Evolutionary conservation across 257 asterid genomes (phyloP), one percentile per base, ranked within the genome.

Genomic region (Capsicum rhomboideum): DNA sequence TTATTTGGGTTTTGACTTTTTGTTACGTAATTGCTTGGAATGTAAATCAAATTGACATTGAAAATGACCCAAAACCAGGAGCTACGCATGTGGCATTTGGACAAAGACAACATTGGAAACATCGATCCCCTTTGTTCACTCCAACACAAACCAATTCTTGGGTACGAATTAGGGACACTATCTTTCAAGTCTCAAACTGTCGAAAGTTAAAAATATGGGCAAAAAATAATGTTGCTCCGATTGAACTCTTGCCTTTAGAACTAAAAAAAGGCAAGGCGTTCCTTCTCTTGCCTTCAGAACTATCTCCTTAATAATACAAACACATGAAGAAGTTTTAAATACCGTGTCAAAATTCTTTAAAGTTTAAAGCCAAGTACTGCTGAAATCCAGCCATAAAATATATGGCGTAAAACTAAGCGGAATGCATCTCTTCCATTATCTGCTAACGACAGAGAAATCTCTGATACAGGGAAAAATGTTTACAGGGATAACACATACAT

Each of bases 381-480:
- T 72, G 58, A 13, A 46, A 44, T 74, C 21, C 58, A 74, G 11
- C 49, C 77, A 66, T 16, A 67, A 23, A 23, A 44, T 74, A 67
- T 67, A 67, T 31, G 7, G 42, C 10, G 23, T 21, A 71, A 72
- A 11, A 23, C 79, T 12, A 72, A n/a, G 79, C 8, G 49, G 82
- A 28, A 50, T 26, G 26, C 82, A 28, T 77, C 81, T 77, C 82
- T 23, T 75, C 44, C 81, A 21, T 49, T 49, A 75, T 46, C 80
- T 74, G 54, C 59, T 6, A 74, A 46, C 23, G 42, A 46, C 68
- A 4, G 10, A 72, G 34, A 74, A 44, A 44, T 74, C 54, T 40
- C 68, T 53, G 69, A 82, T 72, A 83, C 84, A 81, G 71, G 84
- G 68, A 88, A 91, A 88, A 85, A 42, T 68, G 87, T 84, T 81